A percentile compares a stretch with the other conserved stretches of the same genome.
These are phyloP conservation scores for Pichia inconspicua DNA, from an alignment of 1,139 yeast genomes.

Conservation along the genomic window DNA sequence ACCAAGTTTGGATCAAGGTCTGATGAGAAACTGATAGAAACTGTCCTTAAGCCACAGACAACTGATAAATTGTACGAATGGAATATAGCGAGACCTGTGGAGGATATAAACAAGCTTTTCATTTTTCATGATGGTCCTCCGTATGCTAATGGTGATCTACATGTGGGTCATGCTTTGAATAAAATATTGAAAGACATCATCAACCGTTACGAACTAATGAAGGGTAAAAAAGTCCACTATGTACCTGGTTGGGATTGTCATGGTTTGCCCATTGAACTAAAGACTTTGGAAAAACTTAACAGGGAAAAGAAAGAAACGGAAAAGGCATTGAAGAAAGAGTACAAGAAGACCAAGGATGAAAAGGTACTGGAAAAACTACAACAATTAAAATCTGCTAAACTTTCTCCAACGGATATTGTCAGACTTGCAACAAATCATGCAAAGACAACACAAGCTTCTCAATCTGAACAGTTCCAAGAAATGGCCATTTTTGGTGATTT, in stretches of 20 bases:
- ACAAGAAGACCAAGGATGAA: slow-evolving; percentile 16
- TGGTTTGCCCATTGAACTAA: slow-evolving; percentile 91
- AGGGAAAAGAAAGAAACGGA: slow-evolving; percentile 25
- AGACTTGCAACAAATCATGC: slow-evolving; percentile 65
- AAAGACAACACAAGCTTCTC: slow-evolving; percentile 50
- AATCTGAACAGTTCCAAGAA: slow-evolving; percentile 53
- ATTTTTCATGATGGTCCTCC: slow-evolving; percentile 97
- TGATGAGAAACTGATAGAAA: slow-evolving; percentile 28
- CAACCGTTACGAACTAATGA: slow-evolving; percentile 58
- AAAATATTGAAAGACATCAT: slow-evolving; percentile 83
- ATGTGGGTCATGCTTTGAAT: slow-evolving; percentile 89
- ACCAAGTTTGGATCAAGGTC: slow-evolving; percentile 41
- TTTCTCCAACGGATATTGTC: slow-evolving; percentile 50
- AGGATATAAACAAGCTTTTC: slow-evolving; percentile 36
- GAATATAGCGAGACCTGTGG: slow-evolving; percentile 28
- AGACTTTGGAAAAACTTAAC: slow-evolving; percentile 49
- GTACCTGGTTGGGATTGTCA: slow-evolving; percentile 99
- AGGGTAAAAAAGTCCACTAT: slow-evolving; percentile 57
- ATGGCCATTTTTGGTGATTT: slow-evolving; percentile 85
- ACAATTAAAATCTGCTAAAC: slow-evolving; percentile 16
- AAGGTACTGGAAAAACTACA: slow-evolving; percentile 13
- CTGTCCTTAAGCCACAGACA: slow-evolving; percentile 27
- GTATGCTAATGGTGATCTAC: slow-evolving; percentile 91
- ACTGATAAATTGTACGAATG: slow-evolving; percentile 36
- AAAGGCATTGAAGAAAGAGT: slow-evolving; percentile 32